phyloP scores from a whole-genome alignment of 2,329 filamentous ascomycete genomes.

The Metarhizium robertsii region DNA sequence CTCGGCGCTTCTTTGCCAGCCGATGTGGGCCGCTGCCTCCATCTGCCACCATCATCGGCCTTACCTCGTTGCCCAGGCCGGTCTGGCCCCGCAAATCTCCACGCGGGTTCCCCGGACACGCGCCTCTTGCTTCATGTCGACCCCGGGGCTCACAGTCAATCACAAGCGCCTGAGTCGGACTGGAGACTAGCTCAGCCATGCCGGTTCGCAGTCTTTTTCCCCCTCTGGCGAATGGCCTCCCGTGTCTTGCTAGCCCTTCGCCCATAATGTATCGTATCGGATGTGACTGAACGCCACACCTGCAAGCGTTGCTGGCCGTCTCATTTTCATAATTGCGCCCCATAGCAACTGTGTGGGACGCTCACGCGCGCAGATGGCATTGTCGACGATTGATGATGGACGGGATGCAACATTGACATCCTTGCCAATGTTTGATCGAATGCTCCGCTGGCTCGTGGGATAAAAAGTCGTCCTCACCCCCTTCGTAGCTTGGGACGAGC shows the following conservation, averaged over 20 bases:
- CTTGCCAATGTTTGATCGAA: conserved; percentile 2
- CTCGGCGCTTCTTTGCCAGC: conserved; percentile 25
- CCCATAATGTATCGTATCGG: not conserved
- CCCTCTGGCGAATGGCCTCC: not conserved
- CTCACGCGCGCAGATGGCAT: not conserved
- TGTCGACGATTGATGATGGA: not conserved
- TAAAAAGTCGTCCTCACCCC: conserved; percentile 7
- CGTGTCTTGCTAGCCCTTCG: not conserved
- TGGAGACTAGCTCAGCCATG: not conserved
- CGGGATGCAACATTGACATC: conserved; percentile 3
- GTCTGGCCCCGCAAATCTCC: conserved; percentile 8
- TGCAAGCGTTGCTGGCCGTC: not conserved
- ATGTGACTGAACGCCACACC: not conserved
- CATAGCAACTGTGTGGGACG: not conserved
- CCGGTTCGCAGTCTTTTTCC: not conserved
- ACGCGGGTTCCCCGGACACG: conserved; percentile 21
- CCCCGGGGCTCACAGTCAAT: not conserved
- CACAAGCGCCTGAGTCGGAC: not conserved
- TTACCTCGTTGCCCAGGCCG: conserved; percentile 22
- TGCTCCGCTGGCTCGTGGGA: conserved; percentile 4
- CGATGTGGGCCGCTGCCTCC: conserved; percentile 5
- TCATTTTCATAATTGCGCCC: conserved; percentile 1
- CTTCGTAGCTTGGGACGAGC: not conserved
- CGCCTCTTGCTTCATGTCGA: conserved; percentile 3
- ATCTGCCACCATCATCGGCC: conserved; percentile 14